Evolutionary conservation across 352 stramenopile genomes (phyloP).

Genomic region (Pythium biforme): DNA sequence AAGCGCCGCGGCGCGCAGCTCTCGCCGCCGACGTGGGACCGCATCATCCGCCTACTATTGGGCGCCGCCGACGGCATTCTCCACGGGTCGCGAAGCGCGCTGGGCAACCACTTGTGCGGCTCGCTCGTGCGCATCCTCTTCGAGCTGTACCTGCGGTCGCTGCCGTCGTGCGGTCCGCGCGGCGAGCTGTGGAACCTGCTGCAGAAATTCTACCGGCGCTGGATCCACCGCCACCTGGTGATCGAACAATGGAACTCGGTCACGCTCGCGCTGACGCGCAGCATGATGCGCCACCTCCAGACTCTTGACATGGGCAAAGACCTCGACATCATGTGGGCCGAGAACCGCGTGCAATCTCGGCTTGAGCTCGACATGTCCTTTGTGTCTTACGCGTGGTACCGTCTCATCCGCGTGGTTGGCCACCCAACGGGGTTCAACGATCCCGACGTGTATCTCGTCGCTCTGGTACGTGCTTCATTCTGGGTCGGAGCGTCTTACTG

Average conservation of each 20-base stretch:
- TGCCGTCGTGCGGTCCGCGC: constrained; percentile 63
- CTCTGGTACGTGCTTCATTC: constrained; percentile 43
- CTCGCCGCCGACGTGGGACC: constrained; percentile 79
- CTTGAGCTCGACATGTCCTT: constrained; percentile 74
- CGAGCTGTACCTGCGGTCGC: constrained; percentile 73
- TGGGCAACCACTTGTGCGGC: constrained; percentile 75
- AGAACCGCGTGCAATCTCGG: constrained; percentile 62
- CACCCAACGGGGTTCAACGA: constrained; percentile 81
- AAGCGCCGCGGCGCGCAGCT: constrained; percentile 63
- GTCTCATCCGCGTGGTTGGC: constrained; percentile 76
- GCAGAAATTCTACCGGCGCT: constrained; percentile 85
- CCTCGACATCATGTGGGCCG: constrained; percentile 72
- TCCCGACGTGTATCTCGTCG: constrained; percentile 79
- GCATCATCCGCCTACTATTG: constrained; percentile 76
- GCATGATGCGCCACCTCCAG: constrained; percentile 71
- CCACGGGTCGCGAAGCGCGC: constrained; percentile 65
- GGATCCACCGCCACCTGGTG: constrained; percentile 83
- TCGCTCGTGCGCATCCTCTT: constrained; percentile 77
- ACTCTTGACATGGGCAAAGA: constrained; percentile 49
- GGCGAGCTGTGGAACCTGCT: constrained; percentile 77
- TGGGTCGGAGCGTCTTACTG: neutral
- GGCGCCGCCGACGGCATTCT: constrained; percentile 74
- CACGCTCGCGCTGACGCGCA: constrained; percentile 70
- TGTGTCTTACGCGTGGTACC: constrained; percentile 84
- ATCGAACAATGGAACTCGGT: constrained; percentile 87